These are phyloP conservation scores for Pseudogymnoascus verrucosus DNA, from an alignment of 2,329 filamentous ascomycete genomes.

Conservation along the genomic window DNA sequence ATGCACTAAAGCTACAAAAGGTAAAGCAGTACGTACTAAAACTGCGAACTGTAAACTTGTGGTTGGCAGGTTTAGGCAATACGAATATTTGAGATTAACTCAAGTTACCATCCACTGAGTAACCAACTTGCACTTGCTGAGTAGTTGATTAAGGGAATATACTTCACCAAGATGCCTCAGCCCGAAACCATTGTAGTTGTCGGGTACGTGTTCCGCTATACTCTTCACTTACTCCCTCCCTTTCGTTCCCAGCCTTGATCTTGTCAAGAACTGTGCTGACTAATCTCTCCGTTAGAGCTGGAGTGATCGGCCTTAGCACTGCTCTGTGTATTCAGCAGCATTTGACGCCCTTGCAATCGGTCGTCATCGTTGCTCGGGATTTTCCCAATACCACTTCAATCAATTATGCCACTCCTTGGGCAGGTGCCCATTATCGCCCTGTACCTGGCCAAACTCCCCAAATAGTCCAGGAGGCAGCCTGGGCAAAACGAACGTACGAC, in stretches of 20 bases:
- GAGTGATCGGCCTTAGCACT: constrained; percentile 32
- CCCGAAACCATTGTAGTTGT: not conserved
- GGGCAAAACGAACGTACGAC: constrained; percentile 32
- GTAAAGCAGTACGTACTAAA: too few species aligned
- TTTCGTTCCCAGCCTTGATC: not conserved
- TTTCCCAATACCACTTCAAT: constrained; percentile 32
- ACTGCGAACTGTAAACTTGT: too few species aligned
- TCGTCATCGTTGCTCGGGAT: constrained; percentile 32
- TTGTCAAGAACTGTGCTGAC: not conserved
- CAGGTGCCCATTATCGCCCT: constrained; percentile 39
- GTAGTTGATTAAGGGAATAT: not conserved
- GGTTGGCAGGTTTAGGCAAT: not conserved
- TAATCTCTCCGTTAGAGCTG: constrained; percentile 26
- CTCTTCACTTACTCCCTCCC: not conserved
- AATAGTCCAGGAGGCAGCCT: constrained; percentile 28
- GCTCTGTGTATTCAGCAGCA: constrained; percentile 29
- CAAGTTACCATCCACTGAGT: not conserved
- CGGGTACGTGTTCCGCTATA: not conserved
- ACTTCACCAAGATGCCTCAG: not conserved
- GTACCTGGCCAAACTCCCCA: constrained; percentile 33
- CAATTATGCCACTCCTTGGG: constrained; percentile 39
- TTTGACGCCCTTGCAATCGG: constrained; percentile 12
- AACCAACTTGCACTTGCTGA: not conserved
- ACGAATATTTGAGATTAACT: not conserved
- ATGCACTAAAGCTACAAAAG: too few species aligned